Conservation (phyloP, 805 yeast species). For the Kluyveromyces wickerhamii region DNA sequence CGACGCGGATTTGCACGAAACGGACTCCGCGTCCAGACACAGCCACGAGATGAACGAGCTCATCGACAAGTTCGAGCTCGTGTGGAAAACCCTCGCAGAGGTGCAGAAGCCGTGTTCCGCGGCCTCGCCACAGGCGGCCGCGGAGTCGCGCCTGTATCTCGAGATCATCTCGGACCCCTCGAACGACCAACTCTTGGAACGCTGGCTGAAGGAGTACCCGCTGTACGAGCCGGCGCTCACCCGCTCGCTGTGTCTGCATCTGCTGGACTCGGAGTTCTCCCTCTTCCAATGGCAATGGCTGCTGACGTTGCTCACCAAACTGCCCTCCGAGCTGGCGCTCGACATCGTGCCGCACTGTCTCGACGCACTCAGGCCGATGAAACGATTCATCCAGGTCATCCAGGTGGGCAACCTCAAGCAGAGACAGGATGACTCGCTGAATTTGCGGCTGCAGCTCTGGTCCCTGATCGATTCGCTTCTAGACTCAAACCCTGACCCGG, state of each 20-base stretch:
- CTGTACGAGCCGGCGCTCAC: background rate
- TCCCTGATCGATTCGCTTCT: conserved; percentile 4
- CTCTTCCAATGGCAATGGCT: conserved; percentile 6
- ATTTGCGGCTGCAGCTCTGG: conserved; percentile 4
- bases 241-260: background rate
- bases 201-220: conserved; percentile 3
- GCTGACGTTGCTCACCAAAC: conserved; percentile 4
- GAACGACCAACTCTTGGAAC: conserved; percentile 1
- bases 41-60: too few relatives aligned
- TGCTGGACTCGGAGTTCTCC: conserved; percentile 2
- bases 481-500: background rate
- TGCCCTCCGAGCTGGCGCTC: background rate
- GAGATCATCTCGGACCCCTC: background rate
- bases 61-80: conserved; percentile 1
- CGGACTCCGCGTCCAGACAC: too few relatives aligned
- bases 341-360: conserved; percentile 1
- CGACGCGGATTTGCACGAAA: background rate
- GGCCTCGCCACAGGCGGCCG: too few relatives aligned
- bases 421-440: conserved; percentile 20
- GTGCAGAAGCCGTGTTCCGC: too few relatives aligned
- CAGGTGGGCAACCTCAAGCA: conserved; percentile 30
- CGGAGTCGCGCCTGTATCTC: background rate
- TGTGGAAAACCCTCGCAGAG: background rate
- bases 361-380: conserved; percentile 15
- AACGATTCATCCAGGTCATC: conserved; percentile 18